Evolutionary conservation across 23 red algal species (phyloP).

Genomic region (Gracilaria domingensis): DNA sequence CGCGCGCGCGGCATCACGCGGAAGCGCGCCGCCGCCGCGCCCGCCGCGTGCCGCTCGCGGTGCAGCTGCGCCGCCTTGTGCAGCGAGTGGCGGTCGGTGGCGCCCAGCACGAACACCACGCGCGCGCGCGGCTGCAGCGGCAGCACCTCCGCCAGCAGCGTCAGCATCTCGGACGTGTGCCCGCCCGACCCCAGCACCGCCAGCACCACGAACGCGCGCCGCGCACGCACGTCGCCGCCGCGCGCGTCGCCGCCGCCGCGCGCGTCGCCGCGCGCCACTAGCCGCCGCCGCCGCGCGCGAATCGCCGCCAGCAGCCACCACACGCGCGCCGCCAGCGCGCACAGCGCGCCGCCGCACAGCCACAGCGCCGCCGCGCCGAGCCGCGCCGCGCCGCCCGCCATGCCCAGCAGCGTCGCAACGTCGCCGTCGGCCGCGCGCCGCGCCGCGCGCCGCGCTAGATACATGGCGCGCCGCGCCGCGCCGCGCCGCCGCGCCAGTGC

Average conservation of each 20-base stretch:
- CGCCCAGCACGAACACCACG: conserved; percentile 28
- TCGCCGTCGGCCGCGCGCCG: background rate
- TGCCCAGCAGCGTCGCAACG: background rate
- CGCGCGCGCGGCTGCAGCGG: background rate
- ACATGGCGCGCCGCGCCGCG: too few relatives aligned
- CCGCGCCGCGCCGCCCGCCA: background rate
- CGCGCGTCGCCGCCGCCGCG: too few relatives aligned
- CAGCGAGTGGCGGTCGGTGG: conserved; percentile 49
- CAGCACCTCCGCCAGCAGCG: conserved; percentile 43
- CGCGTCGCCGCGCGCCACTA: background rate
- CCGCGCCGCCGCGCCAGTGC: too few relatives aligned
- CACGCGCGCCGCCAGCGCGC: background rate
- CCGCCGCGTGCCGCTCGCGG: background rate
- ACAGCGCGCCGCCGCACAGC: background rate
- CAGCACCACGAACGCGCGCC: conserved; percentile 4
- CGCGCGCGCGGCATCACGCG: conserved; percentile 73
- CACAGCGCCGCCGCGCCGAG: too few relatives aligned
- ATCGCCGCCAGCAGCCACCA: background rate
- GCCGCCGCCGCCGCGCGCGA: background rate
- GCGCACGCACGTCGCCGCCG: background rate
- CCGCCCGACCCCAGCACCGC: conserved; percentile 93
- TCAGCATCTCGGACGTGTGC: conserved; percentile 92
- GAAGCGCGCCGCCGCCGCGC: background rate
- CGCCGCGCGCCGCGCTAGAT: too few relatives aligned
- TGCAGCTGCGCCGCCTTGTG: background rate